Conservation (phyloP, 495 filamentous ascomycete species). For the Bryoglossum gracile region DNA sequence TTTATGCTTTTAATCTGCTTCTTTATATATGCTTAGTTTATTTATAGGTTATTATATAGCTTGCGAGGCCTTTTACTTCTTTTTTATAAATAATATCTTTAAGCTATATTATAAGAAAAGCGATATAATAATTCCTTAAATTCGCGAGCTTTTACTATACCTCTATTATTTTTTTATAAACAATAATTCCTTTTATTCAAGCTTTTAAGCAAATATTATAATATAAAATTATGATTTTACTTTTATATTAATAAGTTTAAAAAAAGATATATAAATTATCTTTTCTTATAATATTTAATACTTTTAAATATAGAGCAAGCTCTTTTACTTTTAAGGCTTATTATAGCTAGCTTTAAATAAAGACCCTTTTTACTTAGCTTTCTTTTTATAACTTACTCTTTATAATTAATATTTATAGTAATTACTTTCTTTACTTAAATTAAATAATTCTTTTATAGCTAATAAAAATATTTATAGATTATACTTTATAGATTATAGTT, state of each 20-base stretch:
- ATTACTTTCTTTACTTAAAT: background rate
- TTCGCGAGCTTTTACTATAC: background rate
- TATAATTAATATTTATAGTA: background rate
- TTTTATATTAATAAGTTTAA: background rate
- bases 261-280: background rate
- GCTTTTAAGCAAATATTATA: background rate
- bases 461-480: conserved; percentile 2
- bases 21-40: background rate
- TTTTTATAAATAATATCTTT: background rate
- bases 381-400: background rate
- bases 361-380: background rate
- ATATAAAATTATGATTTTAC: background rate
- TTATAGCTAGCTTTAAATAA: background rate
- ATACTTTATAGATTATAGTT: conserved; percentile 7
- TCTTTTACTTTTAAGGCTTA: background rate
- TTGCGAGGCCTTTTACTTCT: background rate
- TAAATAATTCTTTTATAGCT: background rate
- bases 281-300: background rate
- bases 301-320: background rate
- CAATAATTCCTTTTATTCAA: background rate
- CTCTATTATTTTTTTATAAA: background rate
- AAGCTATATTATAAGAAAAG: background rate
- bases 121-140: background rate
- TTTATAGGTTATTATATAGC: background rate
- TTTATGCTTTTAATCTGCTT: background rate